Conservation (phyloP, 305 asterid genomes). For the Withania somnifera region DNA sequence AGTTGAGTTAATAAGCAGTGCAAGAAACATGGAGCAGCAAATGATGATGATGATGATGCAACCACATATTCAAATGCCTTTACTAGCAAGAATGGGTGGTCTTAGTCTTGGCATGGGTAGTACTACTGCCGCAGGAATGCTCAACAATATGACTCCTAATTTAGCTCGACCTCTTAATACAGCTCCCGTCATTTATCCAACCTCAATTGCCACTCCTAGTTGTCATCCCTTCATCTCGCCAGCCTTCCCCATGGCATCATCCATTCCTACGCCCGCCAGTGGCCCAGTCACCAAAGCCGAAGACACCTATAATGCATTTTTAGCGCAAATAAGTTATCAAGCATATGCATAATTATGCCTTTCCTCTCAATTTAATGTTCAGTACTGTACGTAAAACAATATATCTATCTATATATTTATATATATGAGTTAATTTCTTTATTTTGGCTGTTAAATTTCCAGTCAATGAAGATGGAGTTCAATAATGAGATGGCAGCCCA, state of each 20-base stretch:
- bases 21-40: slow-evolving; percentile 20
- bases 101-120: slow-evolving; percentile 21
- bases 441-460: not conserved
- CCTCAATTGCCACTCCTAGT: slow-evolving; percentile 9
- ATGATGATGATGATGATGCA: slow-evolving; percentile 49
- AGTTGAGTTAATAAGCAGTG: slow-evolving; percentile 44
- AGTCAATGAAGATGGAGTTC: slow-evolving; percentile 54
- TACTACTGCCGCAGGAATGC: slow-evolving; percentile 12
- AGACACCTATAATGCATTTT: slow-evolving; percentile 26
- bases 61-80: slow-evolving; percentile 56
- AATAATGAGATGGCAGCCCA: slow-evolving; percentile 47
- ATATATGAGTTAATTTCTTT: not conserved
- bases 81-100: slow-evolving; percentile 48
- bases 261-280: slow-evolving; percentile 8
- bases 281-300: too few species aligned
- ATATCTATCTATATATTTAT: not conserved
- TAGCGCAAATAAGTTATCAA: slow-evolving; percentile 36
- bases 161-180: slow-evolving; percentile 6
- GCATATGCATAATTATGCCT: too few species aligned
- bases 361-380: too few species aligned
- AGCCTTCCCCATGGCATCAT: slow-evolving; percentile 17
- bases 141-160: slow-evolving; percentile 18
- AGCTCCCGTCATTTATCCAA: not conserved
- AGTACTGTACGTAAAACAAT: too few species aligned
- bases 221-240: slow-evolving; percentile 23